Evolutionary conservation across 345 rosid genomes (phyloP).

Genomic region (Rhodamnia rubescens): DNA sequence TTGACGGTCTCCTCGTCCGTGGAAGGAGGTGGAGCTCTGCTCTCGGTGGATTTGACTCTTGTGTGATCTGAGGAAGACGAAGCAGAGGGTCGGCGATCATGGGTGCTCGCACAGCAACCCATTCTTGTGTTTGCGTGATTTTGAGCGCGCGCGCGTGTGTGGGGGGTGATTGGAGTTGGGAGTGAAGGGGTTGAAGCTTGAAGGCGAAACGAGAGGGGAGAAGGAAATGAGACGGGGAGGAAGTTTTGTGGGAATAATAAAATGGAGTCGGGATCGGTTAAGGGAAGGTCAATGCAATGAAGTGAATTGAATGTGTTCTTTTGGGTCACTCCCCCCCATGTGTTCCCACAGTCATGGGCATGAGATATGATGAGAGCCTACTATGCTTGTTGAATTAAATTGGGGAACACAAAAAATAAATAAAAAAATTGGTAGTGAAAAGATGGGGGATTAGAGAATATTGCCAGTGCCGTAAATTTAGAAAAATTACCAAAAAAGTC

Average conservation of each 20-base stretch:
- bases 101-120: conserved; percentile 76
- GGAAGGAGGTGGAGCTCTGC: conserved; percentile 30
- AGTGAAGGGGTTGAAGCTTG: neutral
- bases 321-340: neutral
- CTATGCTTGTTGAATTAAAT: neutral
- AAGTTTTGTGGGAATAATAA: neutral
- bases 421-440: no score
- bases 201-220: neutral
- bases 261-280: neutral
- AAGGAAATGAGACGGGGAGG: neutral
- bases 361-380: neutral
- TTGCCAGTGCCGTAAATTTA: no score
- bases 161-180: neutral
- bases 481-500: no score
- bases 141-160: neutral
- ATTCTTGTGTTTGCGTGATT: conserved; percentile 1
- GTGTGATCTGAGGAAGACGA: neutral
- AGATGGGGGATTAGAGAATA: no score
- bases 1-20: conserved; percentile 69
- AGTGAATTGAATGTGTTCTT: neutral
- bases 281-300: neutral
- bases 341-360: neutral
- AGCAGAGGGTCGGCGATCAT: neutral
- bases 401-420: neutral
- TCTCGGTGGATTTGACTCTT: conserved; percentile 8